phyloP scores from a whole-genome alignment of 352 stramenopile species.

The Phytophthora cactorum region DNA sequence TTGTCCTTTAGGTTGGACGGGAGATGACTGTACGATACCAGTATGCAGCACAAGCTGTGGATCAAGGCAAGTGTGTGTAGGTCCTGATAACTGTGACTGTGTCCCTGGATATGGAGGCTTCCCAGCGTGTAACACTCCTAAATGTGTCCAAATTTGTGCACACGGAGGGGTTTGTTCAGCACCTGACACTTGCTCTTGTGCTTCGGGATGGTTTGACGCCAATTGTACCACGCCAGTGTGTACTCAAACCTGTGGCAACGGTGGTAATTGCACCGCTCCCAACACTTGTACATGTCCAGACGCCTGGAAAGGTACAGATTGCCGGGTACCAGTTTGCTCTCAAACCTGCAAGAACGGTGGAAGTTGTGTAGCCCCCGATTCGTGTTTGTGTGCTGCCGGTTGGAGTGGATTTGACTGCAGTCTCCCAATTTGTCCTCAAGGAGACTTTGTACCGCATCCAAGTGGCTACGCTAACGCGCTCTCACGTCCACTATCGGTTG shows the following conservation, averaged over 20 bases:
- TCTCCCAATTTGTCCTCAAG: conserved; percentile 92
- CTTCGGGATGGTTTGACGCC: conserved; percentile 93
- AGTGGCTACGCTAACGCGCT: conserved; percentile 68
- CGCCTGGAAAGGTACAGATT: conserved; percentile 93
- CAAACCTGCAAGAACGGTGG: conserved; percentile 92
- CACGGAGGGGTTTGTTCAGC: conserved; percentile 90
- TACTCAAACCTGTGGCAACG: conserved; percentile 96
- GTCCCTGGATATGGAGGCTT: conserved; percentile 91
- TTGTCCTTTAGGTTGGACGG: conserved; percentile 89
- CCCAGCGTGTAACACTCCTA: conserved; percentile 72
- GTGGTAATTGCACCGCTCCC: conserved; percentile 94
- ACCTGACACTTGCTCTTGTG: conserved; percentile 94
- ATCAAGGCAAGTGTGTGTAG: conserved; percentile 89
- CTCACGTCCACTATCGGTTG: conserved; percentile 63
- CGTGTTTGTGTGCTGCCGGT: conserved; percentile 92
- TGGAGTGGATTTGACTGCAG: conserved; percentile 95
- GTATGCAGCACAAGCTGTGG: conserved; percentile 61
- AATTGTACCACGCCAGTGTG: conserved; percentile 98
- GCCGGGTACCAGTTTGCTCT: conserved; percentile 90
- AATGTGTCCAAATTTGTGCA: conserved; percentile 91
- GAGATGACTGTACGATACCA: conserved; percentile 90
- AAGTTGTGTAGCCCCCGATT: conserved; percentile 93
- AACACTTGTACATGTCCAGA: conserved; percentile 90
- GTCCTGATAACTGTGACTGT: conserved; percentile 91
- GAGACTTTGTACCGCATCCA: conserved; percentile 91